Conservation (phyloP, 352 stramenopile species). For the Phytophthora boehmeriae region DNA sequence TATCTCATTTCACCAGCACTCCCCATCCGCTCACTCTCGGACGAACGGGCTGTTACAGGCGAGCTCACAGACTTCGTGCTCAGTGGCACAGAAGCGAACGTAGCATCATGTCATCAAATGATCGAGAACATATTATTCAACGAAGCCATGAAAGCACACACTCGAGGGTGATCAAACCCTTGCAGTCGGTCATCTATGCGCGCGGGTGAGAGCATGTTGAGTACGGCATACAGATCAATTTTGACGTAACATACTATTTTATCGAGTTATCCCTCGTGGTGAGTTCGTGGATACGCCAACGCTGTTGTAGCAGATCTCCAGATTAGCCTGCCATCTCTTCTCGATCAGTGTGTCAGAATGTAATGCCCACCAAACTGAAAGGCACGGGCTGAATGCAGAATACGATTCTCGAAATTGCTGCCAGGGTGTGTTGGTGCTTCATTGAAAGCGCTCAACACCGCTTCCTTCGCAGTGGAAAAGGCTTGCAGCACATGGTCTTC, state of each 20-base stretch:
- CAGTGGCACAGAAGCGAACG: constrained; percentile 38
- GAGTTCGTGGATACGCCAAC: background rate
- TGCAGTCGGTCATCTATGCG: background rate
- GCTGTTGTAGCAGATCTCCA: too few species aligned
- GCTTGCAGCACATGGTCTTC: constrained; percentile 37
- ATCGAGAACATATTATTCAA: constrained; percentile 58
- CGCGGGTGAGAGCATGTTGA: background rate
- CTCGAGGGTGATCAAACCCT: background rate
- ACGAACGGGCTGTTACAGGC: constrained; percentile 29
- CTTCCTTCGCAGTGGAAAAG: constrained; percentile 27
- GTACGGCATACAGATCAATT: too few species aligned
- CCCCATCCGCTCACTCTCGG: constrained; percentile 29
- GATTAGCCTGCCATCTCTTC: too few species aligned
- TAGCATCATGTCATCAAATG: constrained; percentile 51
- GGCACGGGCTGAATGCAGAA: too few species aligned
- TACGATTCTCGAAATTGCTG: background rate
- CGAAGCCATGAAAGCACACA: constrained; percentile 38
- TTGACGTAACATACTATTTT: constrained; percentile 24
- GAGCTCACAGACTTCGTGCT: constrained; percentile 51
- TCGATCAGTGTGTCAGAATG: too few species aligned
- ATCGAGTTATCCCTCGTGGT: background rate
- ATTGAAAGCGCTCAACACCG: constrained; percentile 43
- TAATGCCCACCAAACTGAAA: too few species aligned
- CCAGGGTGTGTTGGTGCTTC: constrained; percentile 23
- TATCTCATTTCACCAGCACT: constrained; percentile 63